Evolutionary conservation across 306 rosid species (phyloP).

Genomic region (Cucumis melo): DNA sequence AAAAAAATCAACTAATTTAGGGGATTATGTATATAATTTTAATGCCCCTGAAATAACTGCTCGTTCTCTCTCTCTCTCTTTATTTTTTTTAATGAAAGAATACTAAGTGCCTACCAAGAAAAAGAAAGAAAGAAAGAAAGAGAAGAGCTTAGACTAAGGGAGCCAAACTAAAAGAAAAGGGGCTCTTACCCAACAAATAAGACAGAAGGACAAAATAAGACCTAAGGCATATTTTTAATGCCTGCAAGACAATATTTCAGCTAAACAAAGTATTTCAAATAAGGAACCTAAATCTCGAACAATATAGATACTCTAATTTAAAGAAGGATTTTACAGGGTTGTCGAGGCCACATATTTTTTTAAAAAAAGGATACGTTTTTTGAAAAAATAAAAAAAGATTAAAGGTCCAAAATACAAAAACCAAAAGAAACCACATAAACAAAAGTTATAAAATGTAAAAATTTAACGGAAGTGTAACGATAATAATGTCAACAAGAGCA

Average conservation of each 20-base stretch:
- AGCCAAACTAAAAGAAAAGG: not conserved
- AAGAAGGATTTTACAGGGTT: not conserved
- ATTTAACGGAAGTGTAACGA: no score
- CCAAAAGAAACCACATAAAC: no score
- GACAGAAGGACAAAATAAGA: not conserved
- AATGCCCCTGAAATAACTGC: not conserved
- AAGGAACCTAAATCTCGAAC: not conserved
- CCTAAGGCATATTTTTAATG: not conserved
- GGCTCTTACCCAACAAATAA: not conserved
- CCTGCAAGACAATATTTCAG: not conserved
- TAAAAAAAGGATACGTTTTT: no score
- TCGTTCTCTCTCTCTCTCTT: not conserved
- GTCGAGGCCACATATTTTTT: not conserved
- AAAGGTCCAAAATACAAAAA: no score
- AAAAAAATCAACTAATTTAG: not conserved
- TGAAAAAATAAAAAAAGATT: no score
- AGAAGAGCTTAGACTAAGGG: not conserved
- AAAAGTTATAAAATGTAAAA: no score
- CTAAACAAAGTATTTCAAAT: not conserved
- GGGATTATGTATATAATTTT: not conserved
- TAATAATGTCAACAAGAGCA: no score
- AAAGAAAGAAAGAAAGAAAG: not conserved
- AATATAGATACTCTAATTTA: not conserved
- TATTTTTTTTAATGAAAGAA: not conserved
- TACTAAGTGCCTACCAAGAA: not conserved